Base-by-base conservation (phyloP, 2,329 filamentous ascomycete genomes). In the Curvularia spicifera region DNA sequence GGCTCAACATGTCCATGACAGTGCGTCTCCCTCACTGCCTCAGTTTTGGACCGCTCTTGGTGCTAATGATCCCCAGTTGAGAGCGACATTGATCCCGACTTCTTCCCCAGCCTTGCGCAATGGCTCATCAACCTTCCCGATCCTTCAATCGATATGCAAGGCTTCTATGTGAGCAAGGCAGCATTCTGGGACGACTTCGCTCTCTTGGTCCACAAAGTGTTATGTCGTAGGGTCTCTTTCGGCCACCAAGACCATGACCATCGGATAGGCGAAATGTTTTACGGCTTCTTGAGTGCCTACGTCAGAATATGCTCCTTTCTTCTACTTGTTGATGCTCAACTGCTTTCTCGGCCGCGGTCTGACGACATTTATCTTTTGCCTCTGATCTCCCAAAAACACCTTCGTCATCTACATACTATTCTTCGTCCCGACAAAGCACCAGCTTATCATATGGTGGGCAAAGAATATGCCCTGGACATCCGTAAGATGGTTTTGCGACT, bases 171-270 rank as follows among this genome's bases (percentile, higher is more conserved):
- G n/a, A 60, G 66, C 51, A 71, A 70, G 54, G 51, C 56, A 7
- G n/a, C 46, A 1, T 76, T 76, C 51, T 78, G 75, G 75, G 70
- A 73, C n/a, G 71, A 75, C 15, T 67, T 77, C 10, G 64, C 66
- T 20, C 47, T 49, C 26, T 52, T 77, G 31, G 66, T 73, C 31
- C 61, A 65, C 50, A 72, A 68, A 48, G 44, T 76, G 18, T 51
- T 76, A 6, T 53, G 42, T 15, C 66, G 73, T 53, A 71, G 69
- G 67, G 62, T 60, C 35, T 63, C 71, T 2, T 71, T 76, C 28
- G 72, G 72, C 6, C 71, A 72, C 18, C 48, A 64, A 4, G 70
- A 71, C 50, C 63, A 69, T 44, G 67, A 71, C 29, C 45, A 37
- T 45, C 60, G 67, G 28, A 68, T 68, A 28, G 68, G 71, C 15